These are phyloP conservation scores for Naematelia encephala DNA, from an alignment of 768 basidiomycete genomes.

Conservation along the genomic window DNA sequence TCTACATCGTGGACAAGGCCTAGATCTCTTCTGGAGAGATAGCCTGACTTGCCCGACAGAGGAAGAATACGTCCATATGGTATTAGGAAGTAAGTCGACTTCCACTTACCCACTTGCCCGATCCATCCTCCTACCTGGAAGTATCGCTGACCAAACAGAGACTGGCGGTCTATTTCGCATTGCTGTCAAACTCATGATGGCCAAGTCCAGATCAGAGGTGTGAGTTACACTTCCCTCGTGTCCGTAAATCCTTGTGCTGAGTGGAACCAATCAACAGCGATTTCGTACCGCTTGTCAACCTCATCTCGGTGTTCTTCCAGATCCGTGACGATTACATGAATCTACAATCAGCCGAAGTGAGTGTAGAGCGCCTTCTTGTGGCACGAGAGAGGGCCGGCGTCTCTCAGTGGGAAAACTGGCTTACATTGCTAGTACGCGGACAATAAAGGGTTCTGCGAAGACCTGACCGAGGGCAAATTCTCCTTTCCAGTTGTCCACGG, in stretches of 20 bases:
- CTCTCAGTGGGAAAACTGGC: too few relatives aligned
- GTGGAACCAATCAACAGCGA: slow-evolving; percentile 59
- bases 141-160: slow-evolving; percentile 60
- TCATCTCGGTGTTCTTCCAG: slow-evolving; percentile 92
- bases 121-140: too few relatives aligned
- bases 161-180: slow-evolving; percentile 91
- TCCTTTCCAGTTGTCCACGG: slow-evolving; percentile 93
- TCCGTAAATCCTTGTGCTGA: not conserved
- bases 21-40: slow-evolving; percentile 93
- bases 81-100: slow-evolving; percentile 75
- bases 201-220: slow-evolving; percentile 53
- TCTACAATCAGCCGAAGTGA: slow-evolving; percentile 76
- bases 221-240: slow-evolving; percentile 31
- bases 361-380: slow-evolving; percentile 10
- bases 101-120: not conserved
- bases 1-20: slow-evolving; percentile 91
- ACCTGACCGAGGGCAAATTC: slow-evolving; percentile 94
- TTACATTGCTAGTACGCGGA: slow-evolving; percentile 63
- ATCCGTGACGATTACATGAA: slow-evolving; percentile 99
- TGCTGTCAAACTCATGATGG: slow-evolving; percentile 96
- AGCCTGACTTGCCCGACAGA: slow-evolving; percentile 86
- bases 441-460: slow-evolving; percentile 76
- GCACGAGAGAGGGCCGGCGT: too few relatives aligned
- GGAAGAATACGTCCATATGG: slow-evolving; percentile 92
- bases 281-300: slow-evolving; percentile 86